phyloP scores from a whole-genome alignment of 2,329 filamentous ascomycete genomes.

The Sporothrix humicola region DNA sequence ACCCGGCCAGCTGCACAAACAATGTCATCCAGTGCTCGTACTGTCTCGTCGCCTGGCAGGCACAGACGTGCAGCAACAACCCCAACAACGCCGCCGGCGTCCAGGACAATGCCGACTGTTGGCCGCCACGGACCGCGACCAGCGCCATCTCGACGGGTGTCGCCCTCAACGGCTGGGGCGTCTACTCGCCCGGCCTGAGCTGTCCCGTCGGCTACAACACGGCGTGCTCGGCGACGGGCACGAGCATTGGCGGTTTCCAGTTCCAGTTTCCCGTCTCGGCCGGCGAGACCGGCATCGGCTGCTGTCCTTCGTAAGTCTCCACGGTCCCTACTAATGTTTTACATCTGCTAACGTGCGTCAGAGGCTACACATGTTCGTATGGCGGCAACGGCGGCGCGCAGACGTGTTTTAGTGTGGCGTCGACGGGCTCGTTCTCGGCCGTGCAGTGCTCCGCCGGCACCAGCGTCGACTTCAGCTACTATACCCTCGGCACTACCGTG shows the following conservation, averaged over 20 bases:
- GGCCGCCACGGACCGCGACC: conserved; percentile 36
- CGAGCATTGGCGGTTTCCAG: conserved; percentile 38
- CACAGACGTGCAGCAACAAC: conserved; percentile 37
- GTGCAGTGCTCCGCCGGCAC: conserved; percentile 39
- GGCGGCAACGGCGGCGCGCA: conserved; percentile 28
- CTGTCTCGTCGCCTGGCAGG: conserved; percentile 37
- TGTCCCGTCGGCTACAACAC: conserved; percentile 39
- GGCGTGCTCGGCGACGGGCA: conserved; percentile 36
- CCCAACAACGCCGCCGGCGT: conserved; percentile 28
- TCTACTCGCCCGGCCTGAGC: conserved; percentile 39
- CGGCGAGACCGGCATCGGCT: conserved; percentile 45
- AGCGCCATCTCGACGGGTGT: conserved; percentile 12
- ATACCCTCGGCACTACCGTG: conserved; percentile 32
- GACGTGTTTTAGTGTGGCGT: conserved; percentile 32
- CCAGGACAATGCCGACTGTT: conserved; percentile 38
- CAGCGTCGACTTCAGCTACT: conserved; percentile 36
- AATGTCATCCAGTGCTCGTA: conserved; percentile 37
- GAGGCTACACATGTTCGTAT: conserved; percentile 38
- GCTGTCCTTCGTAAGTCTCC: conserved; percentile 41
- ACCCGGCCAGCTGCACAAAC: conserved; percentile 37
- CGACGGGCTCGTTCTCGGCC: conserved; percentile 38
- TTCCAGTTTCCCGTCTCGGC: conserved; percentile 42
- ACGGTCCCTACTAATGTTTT: no score
- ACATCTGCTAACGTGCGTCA: neutral
- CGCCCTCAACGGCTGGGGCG: conserved; percentile 38